Conservation (phyloP, 495 filamentous ascomycete species). For the Umbilicaria muhlenbergii region DNA sequence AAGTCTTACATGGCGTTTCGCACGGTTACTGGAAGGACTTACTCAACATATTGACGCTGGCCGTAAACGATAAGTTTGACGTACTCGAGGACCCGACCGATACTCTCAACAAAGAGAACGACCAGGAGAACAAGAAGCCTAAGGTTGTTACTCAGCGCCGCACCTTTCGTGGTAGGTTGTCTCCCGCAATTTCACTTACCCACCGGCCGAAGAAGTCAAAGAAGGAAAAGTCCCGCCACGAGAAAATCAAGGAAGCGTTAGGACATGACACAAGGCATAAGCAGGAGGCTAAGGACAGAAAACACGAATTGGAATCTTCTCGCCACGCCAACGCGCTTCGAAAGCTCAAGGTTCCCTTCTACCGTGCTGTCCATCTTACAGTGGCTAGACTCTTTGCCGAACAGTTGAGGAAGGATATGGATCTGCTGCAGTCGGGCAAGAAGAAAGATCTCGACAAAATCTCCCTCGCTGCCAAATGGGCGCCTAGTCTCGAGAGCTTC, state of each 20-base stretch:
- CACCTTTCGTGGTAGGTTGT: neutral
- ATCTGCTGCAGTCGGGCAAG: constrained; percentile 16
- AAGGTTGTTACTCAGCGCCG: constrained; percentile 1
- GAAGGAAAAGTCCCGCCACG: constrained; percentile 11
- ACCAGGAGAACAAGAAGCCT: constrained; percentile 4
- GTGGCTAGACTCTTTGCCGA: constrained; percentile 32
- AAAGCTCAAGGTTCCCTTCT: constrained; percentile 12
- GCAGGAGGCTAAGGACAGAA: no score
- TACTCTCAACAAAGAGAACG: constrained; percentile 20
- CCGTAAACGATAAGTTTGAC: constrained; percentile 20
- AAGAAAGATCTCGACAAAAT: constrained; percentile 18
- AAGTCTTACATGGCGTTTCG: constrained; percentile 24
- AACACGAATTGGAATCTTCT: no score
- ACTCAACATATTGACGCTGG: constrained; percentile 29
- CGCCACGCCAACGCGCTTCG: no score
- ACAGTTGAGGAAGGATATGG: constrained; percentile 26
- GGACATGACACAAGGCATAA: neutral
- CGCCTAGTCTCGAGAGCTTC: constrained; percentile 25
- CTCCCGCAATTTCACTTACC: no score
- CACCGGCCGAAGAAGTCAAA: no score
- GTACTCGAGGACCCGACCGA: constrained; percentile 13
- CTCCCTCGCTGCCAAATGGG: constrained; percentile 35
- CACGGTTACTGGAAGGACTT: constrained; percentile 37
- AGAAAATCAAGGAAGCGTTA: constrained; percentile 16
- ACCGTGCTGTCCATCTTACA: constrained; percentile 25